Conservation (phyloP, 179 eudicot genomes). For the Nepenthes alata region DNA sequence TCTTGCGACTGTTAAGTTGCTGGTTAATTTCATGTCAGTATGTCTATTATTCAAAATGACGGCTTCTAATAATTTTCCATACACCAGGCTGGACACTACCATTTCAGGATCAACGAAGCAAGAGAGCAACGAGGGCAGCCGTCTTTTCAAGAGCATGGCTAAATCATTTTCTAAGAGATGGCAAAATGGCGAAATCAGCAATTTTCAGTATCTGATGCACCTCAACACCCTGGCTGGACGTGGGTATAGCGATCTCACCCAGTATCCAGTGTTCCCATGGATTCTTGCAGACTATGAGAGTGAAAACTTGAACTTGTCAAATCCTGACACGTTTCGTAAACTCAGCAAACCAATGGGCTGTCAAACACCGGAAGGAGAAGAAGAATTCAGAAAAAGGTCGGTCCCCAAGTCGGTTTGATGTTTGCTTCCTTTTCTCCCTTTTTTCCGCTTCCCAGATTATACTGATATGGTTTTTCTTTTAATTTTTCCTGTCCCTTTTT, state of each 20-base stretch:
- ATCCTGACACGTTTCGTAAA: conserved; percentile 73
- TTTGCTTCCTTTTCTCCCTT: not conserved
- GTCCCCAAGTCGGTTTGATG: conserved; percentile 12
- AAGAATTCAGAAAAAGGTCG: conserved; percentile 87
- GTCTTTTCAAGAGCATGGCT: conserved; percentile 84
- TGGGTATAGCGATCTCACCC: conserved; percentile 99
- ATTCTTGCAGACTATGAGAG: conserved; percentile 95
- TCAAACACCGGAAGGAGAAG: conserved; percentile 87
- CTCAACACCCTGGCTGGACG: conserved; percentile 99
- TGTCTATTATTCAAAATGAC: not conserved
- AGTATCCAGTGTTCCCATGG: conserved; percentile 99
- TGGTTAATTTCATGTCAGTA: too few relatives aligned
- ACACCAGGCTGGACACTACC: conserved; percentile 89
- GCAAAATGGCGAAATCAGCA: conserved; percentile 99
- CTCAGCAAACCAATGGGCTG: conserved; percentile 99
- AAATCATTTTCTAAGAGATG: conserved; percentile 95
- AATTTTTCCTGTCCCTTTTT: not conserved
- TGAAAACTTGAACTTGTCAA: conserved; percentile 65
- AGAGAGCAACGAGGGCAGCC: conserved; percentile 89
- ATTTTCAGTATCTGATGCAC: conserved; percentile 99
- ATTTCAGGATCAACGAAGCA: conserved; percentile 85
- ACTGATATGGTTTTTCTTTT: not conserved
- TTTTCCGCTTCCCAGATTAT: too few relatives aligned
- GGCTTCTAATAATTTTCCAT: conserved; percentile 3
- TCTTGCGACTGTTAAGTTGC: not conserved